These are phyloP conservation scores for Beta lomatogona DNA, from an alignment of 179 eudicot species.

Conservation along the genomic window DNA sequence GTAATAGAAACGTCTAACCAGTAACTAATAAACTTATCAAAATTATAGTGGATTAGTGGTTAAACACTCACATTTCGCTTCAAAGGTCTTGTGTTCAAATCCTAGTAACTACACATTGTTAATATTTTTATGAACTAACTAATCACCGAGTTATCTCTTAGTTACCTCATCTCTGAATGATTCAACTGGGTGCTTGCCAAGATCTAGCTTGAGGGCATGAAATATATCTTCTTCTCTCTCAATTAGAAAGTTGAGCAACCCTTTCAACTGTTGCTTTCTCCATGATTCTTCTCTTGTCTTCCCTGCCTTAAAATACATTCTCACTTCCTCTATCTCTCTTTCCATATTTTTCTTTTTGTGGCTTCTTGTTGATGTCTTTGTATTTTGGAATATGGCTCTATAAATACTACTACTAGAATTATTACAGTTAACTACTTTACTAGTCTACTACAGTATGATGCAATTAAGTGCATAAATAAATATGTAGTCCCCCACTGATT, in stretches of 20 bases:
- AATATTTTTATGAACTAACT: too few relatives aligned
- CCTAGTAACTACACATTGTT: too few relatives aligned
- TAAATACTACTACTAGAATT: background rate
- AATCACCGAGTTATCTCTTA: too few relatives aligned
- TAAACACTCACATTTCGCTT: too few relatives aligned
- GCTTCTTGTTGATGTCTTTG: background rate
- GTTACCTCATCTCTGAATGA: slow-evolving; percentile 74
- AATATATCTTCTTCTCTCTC: slow-evolving; percentile 60
- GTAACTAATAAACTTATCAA: too few relatives aligned
- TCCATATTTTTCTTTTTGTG: slow-evolving; percentile 29
- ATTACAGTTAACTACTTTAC: background rate
- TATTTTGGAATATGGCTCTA: background rate
- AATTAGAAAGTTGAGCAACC: slow-evolving; percentile 40
- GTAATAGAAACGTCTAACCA: too few relatives aligned
- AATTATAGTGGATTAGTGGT: too few relatives aligned
- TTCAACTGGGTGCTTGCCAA: slow-evolving; percentile 78
- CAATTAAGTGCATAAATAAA: background rate
- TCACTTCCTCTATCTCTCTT: slow-evolving; percentile 43
- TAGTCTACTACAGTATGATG: too few relatives aligned
- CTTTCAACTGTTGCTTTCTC: slow-evolving; percentile 67
- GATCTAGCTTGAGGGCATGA: slow-evolving; percentile 58
- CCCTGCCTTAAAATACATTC: slow-evolving; percentile 50
- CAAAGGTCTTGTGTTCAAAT: too few relatives aligned
- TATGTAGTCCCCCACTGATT: background rate
- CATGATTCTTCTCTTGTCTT: slow-evolving; percentile 57